Base-by-base conservation (phyloP, 148 eudicot genomes). In the Chenopodium quinoa region DNA sequence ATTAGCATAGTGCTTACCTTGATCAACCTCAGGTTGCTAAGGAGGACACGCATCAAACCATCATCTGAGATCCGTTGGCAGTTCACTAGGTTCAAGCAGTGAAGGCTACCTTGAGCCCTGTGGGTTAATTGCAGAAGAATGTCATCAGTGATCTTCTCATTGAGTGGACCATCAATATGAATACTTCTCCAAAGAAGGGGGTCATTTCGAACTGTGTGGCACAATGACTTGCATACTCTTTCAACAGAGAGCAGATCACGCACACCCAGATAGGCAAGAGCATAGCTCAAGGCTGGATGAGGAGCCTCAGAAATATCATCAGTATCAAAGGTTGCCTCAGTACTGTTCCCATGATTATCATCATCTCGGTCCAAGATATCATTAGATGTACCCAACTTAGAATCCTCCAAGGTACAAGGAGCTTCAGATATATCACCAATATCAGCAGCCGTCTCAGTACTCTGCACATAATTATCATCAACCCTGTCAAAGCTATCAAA, bases 81-180 rank as follows among this genome's bases (percentile, higher is more conserved):
- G 76, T 87, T 91, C 73, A 89, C 86, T 56, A 97, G 88, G 86
- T 90, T 92, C 88, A 97, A 83, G 88, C 91, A 86, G 60, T 90
- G 92, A 81, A 97, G 82, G 32, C 84, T 84, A 75, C 98, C 95
- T 79, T 91, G 90, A 75, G 98, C 95, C 89, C 93, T 86, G 78
- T 74, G 64, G 52, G 90, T 87, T 87, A 97, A 84, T 48, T 85
- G 80, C 63, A 92, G 44, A 79, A 97, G 94, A 83, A 76, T 65
- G 74, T 92, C 94, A 83, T 94, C 95, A 3, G 91, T 88, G 47
- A 97, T 83, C 81, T 83, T 82, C 40, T 89, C 90, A 71, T 85
- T 94, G 72, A 94, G 72, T 4, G 94, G 90, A 14, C 84, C 86
- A 82, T 85, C 91, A 74, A 97, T 89, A 83, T 89, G 89, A 63